Conservation (phyloP, 495 filamentous ascomycete genomes). For the Aspergillus hancockii region DNA sequence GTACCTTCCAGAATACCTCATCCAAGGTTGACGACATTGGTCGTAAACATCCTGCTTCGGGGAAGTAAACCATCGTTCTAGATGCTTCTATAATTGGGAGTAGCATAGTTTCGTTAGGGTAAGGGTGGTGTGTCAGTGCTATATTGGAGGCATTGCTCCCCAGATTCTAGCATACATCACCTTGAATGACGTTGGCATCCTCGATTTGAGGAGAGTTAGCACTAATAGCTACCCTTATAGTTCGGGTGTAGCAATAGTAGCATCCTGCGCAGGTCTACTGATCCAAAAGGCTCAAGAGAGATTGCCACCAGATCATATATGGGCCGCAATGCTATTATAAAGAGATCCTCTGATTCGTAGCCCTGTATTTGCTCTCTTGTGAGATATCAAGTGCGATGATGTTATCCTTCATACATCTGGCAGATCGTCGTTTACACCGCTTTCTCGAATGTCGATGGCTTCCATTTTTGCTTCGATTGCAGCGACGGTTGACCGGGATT, state of each 20-base stretch:
- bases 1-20: neutral
- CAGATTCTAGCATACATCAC: neutral
- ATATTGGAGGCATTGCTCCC: neutral
- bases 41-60: neutral
- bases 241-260: neutral
- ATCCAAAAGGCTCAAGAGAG: neutral
- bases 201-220: neutral
- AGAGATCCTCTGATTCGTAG: neutral
- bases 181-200: neutral
- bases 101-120: neutral
- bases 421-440: neutral
- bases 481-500: neutral
- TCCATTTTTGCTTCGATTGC: neutral
- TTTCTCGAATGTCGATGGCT: neutral
- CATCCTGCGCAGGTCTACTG: neutral
- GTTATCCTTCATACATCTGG: neutral
- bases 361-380: neutral
- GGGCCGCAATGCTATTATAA: too few species aligned
- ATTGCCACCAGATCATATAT: neutral
- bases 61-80: neutral
- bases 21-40: neutral
- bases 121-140: neutral
- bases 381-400: neutral
- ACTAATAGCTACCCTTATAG: neutral
- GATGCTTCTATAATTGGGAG: neutral